A percentile compares a stretch with the other conserved stretches of the same genome.
phyloP scores from a whole-genome alignment of 805 yeast genomes.

The Candida argentea region DNA sequence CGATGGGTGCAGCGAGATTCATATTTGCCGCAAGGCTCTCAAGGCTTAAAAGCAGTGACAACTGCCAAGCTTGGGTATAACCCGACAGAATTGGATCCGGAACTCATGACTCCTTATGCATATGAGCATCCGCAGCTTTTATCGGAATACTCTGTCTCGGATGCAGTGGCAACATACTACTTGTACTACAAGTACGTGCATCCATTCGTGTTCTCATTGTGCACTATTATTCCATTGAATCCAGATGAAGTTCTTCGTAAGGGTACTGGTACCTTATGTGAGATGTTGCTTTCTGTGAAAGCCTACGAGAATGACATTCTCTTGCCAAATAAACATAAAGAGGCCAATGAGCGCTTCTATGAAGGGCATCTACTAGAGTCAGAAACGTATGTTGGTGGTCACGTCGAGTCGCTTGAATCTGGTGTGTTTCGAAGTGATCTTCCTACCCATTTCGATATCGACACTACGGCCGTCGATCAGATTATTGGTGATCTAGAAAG shows the following conservation, averaged over 20 bases:
- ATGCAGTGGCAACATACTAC: slow-evolving; percentile 97
- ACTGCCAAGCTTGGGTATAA: slow-evolving; percentile 92
- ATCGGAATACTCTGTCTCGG: slow-evolving; percentile 97
- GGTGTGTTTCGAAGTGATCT: slow-evolving; percentile 94
- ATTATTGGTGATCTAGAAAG: slow-evolving; percentile 60
- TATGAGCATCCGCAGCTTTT: slow-evolving; percentile 83
- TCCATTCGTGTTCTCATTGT: slow-evolving; percentile 90
- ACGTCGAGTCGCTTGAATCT: slow-evolving; percentile 94
- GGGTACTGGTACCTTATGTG: slow-evolving; percentile 98
- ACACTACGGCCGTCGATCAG: slow-evolving; percentile 75
- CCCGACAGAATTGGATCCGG: slow-evolving; percentile 95
- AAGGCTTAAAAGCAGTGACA: slow-evolving; percentile 96
- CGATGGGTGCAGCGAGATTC: slow-evolving; percentile 98
- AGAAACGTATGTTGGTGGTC: slow-evolving; percentile 98
- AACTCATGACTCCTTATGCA: slow-evolving; percentile 96
- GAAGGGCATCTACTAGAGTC: slow-evolving; percentile 90
- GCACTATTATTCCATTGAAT: slow-evolving; percentile 89
- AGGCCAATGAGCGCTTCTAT: slow-evolving; percentile 89
- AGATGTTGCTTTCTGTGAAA: slow-evolving; percentile 93
- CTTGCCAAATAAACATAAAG: slow-evolving; percentile 88
- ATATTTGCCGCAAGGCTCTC: slow-evolving; percentile 96
- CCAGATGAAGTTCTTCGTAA: slow-evolving; percentile 95
- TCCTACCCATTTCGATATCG: slow-evolving; percentile 63
- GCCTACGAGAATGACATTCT: slow-evolving; percentile 72
- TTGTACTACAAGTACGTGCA: slow-evolving; percentile 93